Conservation (phyloP, 1,139 yeast genomes). For the Diutina ranongensis region DNA sequence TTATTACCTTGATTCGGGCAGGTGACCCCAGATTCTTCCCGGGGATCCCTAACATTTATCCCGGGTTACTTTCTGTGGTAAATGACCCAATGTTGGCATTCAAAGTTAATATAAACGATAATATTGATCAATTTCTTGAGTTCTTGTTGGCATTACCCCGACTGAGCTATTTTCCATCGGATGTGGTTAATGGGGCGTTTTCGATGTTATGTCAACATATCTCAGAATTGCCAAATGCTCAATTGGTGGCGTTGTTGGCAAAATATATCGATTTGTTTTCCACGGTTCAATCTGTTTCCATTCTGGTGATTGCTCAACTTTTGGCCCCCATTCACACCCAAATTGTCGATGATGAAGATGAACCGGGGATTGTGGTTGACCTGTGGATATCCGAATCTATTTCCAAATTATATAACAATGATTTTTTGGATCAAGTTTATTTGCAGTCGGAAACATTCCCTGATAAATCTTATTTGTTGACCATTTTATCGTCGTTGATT, state of each 20-base stretch:
- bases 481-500: slow-evolving; percentile 19
- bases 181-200: not conserved
- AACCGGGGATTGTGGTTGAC: not conserved
- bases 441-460: not conserved
- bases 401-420: not conserved
- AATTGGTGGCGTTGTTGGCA: not conserved
- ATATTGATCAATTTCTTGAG: not conserved
- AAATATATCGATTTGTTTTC: not conserved
- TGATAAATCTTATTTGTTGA: slow-evolving; percentile 1
- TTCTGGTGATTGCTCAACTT: not conserved
- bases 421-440: not conserved
- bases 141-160: not conserved
- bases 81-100: not conserved
- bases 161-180: not conserved
- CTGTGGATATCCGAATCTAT: not conserved
- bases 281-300: not conserved
- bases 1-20: not conserved
- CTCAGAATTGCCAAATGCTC: not conserved
- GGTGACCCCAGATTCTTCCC: not conserved
- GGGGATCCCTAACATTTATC: not conserved
- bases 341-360: not conserved
- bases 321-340: not conserved
- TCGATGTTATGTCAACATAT: not conserved
- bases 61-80: not conserved
- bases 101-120: not conserved